phyloP scores from a whole-genome alignment of 140 eudicot genomes.

The Ambrosia hybrid region DNA sequence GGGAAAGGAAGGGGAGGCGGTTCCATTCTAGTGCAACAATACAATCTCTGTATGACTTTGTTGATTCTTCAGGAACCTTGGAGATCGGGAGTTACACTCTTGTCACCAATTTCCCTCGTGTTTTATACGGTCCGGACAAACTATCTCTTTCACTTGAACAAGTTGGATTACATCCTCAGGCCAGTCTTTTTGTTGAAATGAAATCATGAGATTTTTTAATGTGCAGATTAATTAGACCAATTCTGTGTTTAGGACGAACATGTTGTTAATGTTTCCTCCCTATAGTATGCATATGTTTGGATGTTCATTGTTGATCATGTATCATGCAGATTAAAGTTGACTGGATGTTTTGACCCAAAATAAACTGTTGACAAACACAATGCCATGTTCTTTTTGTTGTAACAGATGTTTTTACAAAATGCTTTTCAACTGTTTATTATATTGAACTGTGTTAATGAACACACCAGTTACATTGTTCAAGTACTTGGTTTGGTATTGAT shows the following conservation, averaged over 20 bases:
- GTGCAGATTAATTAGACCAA: constrained; percentile 12
- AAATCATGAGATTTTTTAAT: constrained; percentile 33
- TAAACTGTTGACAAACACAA: constrained; percentile 3
- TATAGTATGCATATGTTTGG: background rate
- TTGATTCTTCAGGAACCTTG: constrained; percentile 80
- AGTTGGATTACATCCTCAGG: constrained; percentile 93
- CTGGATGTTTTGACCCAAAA: background rate
- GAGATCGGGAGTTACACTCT: constrained; percentile 65
- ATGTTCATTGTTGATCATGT: constrained; percentile 13
- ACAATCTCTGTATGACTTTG: constrained; percentile 78
- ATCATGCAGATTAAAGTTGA: constrained; percentile 21
- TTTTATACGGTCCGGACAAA: constrained; percentile 71
- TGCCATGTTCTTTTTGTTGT: background rate
- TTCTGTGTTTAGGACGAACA: constrained; percentile 6
- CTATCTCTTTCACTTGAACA: constrained; percentile 59
- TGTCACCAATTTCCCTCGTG: constrained; percentile 89
- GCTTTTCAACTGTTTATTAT: no score
- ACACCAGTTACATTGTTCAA: background rate
- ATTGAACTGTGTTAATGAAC: background rate
- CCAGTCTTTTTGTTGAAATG: constrained; percentile 90
- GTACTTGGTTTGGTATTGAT: background rate
- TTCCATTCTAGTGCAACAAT: constrained; percentile 57
- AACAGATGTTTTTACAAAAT: no score
- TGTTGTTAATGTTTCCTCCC: constrained; percentile 2
- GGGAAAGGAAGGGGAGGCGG: constrained; percentile 87